Base-by-base conservation (phyloP, 2,329 filamentous ascomycete species). In the Aquanectria penicillioides region DNA sequence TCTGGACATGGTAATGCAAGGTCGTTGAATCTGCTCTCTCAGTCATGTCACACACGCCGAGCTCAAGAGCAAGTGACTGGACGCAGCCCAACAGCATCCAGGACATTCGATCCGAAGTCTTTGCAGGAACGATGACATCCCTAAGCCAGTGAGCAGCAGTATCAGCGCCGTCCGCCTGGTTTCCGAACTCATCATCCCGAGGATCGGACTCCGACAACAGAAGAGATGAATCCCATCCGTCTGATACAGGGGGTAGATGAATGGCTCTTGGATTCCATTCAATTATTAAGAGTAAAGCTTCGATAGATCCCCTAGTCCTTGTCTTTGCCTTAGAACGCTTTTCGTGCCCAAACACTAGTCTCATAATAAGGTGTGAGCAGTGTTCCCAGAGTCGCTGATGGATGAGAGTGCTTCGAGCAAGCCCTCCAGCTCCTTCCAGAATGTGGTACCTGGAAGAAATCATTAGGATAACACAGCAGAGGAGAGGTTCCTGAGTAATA, bases 211-310 rank as follows among this genome's bases (percentile, higher is more conserved):
- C 69, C 7, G 73, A 77, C 11, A 81, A 70, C 36, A 83, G 76
- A 5, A 84, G 67, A 52, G 83, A 80, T n/a, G 79, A 81, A 60
- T 86, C 83, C 82, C 82, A 85, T 1, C 83, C 83, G 62, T 86
- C 82, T 5, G 75, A 78, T 31, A 80, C 80, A 0, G 82, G 83
- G 0, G 82, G 82, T 22, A 85, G 81, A 61, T 85, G 81, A 1
- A 86, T 71, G 5, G 82, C 80, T 15, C 82, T 78, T 2, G 83
- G 82, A 61, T 85, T 82, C 83, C 83, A 86, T 66, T 86, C 83
- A 0, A 81, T 82, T n/a, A 86, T 77, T 2, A 86, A 67, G 2
- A 86, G 63, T 0, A 86, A 73, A 0, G 81, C 82, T 61, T 86
- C 81, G 4, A 86, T 83, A 0, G 81, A 81, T 0, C 83, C 83